Evolutionary conservation across 2,329 filamentous ascomycete species (phyloP).

Genomic region (Xylaria sp.): DNA sequence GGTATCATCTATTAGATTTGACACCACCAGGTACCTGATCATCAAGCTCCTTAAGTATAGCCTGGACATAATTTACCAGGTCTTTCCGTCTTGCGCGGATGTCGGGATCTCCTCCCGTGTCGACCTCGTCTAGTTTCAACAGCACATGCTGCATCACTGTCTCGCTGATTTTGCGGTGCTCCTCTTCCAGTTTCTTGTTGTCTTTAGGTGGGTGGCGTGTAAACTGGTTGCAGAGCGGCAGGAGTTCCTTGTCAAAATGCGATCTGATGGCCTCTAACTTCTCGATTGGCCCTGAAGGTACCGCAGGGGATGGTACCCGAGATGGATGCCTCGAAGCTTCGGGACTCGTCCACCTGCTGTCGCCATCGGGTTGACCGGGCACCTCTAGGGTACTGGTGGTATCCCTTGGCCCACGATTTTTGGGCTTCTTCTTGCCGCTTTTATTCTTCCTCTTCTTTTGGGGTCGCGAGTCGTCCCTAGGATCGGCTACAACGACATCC

Average conservation of each 20-base stretch:
- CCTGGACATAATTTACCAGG: constrained; percentile 77
- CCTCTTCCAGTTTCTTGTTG: constrained; percentile 74
- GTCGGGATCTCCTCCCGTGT: constrained; percentile 75
- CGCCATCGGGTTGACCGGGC: constrained; percentile 52
- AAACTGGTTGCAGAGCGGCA: constrained; percentile 74
- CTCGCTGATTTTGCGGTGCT: constrained; percentile 80
- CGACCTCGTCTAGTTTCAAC: constrained; percentile 80
- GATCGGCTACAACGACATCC: constrained; percentile 58
- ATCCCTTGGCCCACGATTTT: constrained; percentile 57
- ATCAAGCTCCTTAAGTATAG: constrained; percentile 73
- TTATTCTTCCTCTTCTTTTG: constrained; percentile 58
- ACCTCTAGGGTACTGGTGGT: constrained; percentile 56
- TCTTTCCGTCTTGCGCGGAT: constrained; percentile 75
- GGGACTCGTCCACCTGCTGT: constrained; percentile 49
- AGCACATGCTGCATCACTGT: constrained; percentile 80
- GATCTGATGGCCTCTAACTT: constrained; percentile 74
- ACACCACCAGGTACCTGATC: constrained; percentile 47
- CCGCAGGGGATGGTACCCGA: constrained; percentile 53
- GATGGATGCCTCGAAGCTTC: constrained; percentile 54
- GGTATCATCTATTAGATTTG: constrained; percentile 38
- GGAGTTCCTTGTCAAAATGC: constrained; percentile 71
- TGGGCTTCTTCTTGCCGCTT: constrained; percentile 53
- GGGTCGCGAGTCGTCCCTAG: constrained; percentile 52
- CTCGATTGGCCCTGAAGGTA: constrained; percentile 60
- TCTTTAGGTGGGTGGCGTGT: constrained; percentile 72